These are phyloP conservation scores for Ogataea chonburiensis DNA, from an alignment of 805 yeast genomes.

Conservation along the genomic window DNA sequence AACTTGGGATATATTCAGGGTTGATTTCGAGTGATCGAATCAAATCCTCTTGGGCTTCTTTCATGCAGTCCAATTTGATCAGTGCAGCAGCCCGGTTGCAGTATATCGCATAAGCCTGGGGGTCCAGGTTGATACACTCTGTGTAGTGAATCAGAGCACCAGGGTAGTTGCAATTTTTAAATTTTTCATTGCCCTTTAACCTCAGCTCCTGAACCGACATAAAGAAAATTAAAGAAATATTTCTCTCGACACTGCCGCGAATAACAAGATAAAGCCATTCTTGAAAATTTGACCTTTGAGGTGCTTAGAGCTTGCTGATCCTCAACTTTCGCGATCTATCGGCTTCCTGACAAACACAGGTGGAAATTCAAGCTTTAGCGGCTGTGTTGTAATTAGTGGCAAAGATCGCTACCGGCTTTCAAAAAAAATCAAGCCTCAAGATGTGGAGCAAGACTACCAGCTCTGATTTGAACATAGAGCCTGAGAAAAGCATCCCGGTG, in stretches of 20 bases:
- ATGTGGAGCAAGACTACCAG: slow-evolving; percentile 7
- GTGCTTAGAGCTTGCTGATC: no score
- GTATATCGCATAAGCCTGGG: slow-evolving; percentile 34
- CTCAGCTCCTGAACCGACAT: slow-evolving; percentile 24
- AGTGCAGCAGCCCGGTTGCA: slow-evolving; percentile 43
- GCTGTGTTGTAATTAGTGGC: no score
- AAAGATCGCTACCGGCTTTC: no score
- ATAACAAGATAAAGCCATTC: no score
- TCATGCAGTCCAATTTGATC: slow-evolving; percentile 35
- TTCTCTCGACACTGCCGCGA: not conserved
- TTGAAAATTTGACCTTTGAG: no score
- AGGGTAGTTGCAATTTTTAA: slow-evolving; percentile 27
- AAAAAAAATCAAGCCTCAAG: not conserved
- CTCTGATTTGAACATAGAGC: slow-evolving; percentile 20
- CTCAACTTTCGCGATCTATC: no score
- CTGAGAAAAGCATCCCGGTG: slow-evolving; percentile 25
- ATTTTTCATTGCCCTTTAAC: slow-evolving; percentile 30
- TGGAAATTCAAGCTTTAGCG: no score
- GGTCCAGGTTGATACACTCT: slow-evolving; percentile 35
- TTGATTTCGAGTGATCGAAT: slow-evolving; percentile 32
- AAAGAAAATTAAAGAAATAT: slow-evolving; percentile 1
- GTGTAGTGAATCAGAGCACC: slow-evolving; percentile 39
- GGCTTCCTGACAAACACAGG: no score
- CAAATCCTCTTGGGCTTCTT: slow-evolving; percentile 39
- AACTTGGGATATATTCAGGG: slow-evolving; percentile 39